Evolutionary conservation across 1,284 basidiomycete species (phyloP).

Genomic region (Limonomyces culmigenus): DNA sequence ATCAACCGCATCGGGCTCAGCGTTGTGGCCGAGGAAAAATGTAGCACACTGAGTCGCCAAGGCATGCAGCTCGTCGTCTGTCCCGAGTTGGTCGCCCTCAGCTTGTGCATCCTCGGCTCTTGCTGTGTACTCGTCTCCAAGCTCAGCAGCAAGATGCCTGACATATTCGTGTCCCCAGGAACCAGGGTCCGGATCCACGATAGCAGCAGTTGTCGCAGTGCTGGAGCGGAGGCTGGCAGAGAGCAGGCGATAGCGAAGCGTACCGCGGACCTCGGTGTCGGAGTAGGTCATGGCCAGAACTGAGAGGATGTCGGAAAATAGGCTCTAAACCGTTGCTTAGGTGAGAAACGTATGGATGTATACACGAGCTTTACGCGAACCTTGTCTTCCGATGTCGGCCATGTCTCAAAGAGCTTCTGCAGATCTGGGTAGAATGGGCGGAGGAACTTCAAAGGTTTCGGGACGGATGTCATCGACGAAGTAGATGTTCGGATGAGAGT

Average conservation of each 20-base stretch:
- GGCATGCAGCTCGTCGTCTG: slow-evolving; percentile 55
- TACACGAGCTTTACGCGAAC: slow-evolving; percentile 24
- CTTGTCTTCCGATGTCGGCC: slow-evolving; percentile 68
- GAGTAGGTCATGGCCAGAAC: slow-evolving; percentile 99
- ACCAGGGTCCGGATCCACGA: slow-evolving; percentile 54
- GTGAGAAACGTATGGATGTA: slow-evolving; percentile 1
- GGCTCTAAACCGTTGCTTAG: slow-evolving; percentile 32
- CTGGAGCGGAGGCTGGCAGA: slow-evolving; percentile 56
- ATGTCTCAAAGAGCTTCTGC: slow-evolving; percentile 67
- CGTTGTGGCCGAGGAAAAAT: slow-evolving; percentile 90
- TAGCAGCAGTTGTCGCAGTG: slow-evolving; percentile 45
- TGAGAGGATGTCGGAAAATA: slow-evolving; percentile 97
- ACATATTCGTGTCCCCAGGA: slow-evolving; percentile 99
- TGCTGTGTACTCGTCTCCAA: slow-evolving; percentile 82
- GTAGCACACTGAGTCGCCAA: slow-evolving; percentile 80
- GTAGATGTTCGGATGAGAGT: slow-evolving; percentile 94
- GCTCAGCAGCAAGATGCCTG: slow-evolving; percentile 89
- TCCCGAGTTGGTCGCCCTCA: slow-evolving; percentile 20
- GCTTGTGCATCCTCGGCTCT: slow-evolving; percentile 17
- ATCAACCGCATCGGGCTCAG: slow-evolving; percentile 97
- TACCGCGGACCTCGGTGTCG: slow-evolving; percentile 88
- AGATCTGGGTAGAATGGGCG: slow-evolving; percentile 89
- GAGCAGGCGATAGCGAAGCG: slow-evolving; percentile 79
- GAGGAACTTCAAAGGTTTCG: slow-evolving; percentile 97
- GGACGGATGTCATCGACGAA: slow-evolving; percentile 99